Evolutionary conservation across 2,329 filamentous ascomycete species (phyloP).

Genomic region (Aspergillus sp.): DNA sequence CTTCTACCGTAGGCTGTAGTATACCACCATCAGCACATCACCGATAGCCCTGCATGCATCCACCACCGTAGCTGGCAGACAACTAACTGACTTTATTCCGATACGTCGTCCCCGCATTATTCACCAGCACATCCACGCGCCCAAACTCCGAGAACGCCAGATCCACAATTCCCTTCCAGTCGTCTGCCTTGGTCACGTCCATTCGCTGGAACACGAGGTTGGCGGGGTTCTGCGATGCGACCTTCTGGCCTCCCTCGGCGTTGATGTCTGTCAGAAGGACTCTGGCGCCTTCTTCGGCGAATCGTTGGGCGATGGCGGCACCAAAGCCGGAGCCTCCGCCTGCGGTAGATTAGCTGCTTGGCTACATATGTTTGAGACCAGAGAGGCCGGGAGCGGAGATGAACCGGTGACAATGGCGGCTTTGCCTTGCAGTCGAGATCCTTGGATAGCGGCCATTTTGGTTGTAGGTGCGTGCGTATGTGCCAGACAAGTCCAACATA

Average conservation of each 20-base stretch:
- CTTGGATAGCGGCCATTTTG: conserved; percentile 9
- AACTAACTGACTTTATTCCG: conserved; percentile 28
- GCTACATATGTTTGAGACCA: background rate
- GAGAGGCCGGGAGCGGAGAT: conserved; percentile 1
- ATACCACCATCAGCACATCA: background rate
- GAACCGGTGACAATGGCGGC: conserved; percentile 40
- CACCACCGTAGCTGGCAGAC: background rate
- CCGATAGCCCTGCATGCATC: background rate
- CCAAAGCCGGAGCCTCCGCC: conserved; percentile 38
- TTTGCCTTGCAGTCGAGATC: conserved; percentile 34
- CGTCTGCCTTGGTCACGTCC: conserved; percentile 27
- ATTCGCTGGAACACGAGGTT: conserved; percentile 26
- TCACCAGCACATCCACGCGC: conserved; percentile 38
- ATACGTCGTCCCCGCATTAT: conserved; percentile 40
- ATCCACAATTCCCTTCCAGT: conserved; percentile 28
- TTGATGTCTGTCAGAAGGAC: conserved; percentile 38
- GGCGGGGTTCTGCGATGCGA: conserved; percentile 21
- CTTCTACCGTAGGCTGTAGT: conserved; percentile 30
- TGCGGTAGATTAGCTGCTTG: conserved; percentile 5
- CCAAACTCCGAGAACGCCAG: conserved; percentile 23
- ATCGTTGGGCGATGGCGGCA: conserved; percentile 33
- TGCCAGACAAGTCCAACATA: no score
- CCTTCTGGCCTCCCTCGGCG: conserved; percentile 23
- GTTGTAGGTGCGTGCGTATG: background rate
- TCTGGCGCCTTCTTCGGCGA: conserved; percentile 35